Conservation (phyloP, 148 eudicot genomes). For the Vaccinium vitisidaea region DNA sequence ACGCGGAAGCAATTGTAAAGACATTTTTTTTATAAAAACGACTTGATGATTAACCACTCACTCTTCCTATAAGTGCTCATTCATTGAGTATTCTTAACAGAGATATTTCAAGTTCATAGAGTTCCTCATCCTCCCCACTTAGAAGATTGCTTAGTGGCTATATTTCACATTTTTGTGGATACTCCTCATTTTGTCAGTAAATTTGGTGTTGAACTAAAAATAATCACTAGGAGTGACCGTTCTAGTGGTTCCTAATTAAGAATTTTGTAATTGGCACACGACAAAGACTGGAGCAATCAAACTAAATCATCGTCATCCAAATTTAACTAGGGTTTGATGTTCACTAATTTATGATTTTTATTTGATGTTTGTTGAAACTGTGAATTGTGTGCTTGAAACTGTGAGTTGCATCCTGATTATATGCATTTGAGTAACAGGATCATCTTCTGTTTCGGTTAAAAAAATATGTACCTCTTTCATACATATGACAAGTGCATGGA, state of each 20-base stretch:
- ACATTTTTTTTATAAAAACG: not conserved
- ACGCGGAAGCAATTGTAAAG: not conserved
- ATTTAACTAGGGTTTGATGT: constrained; percentile 39
- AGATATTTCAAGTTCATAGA: too few relatives aligned
- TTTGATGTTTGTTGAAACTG: too few relatives aligned
- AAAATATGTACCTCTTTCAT: too few relatives aligned
- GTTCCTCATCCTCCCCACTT: too few relatives aligned
- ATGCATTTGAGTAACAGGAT: too few relatives aligned
- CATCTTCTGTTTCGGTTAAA: too few relatives aligned
- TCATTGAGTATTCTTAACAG: too few relatives aligned
- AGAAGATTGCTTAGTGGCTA: too few relatives aligned
- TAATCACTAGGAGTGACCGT: constrained; percentile 27
- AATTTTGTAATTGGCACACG: constrained; percentile 47
- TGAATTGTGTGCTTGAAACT: too few relatives aligned
- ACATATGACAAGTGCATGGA: too few relatives aligned
- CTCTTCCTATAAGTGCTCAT: not conserved
- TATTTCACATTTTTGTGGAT: not conserved
- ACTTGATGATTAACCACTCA: not conserved
- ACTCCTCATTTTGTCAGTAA: constrained; percentile 36
- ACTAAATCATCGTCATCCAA: constrained; percentile 45
- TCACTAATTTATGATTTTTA: too few relatives aligned
- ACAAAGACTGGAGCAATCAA: constrained; percentile 36
- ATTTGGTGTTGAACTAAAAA: constrained; percentile 42
- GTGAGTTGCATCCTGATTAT: too few relatives aligned
- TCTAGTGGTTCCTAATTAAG: constrained; percentile 33